Conservation (phyloP, 192 early-diverging fungal species). For the Backusella australiensis region DNA sequence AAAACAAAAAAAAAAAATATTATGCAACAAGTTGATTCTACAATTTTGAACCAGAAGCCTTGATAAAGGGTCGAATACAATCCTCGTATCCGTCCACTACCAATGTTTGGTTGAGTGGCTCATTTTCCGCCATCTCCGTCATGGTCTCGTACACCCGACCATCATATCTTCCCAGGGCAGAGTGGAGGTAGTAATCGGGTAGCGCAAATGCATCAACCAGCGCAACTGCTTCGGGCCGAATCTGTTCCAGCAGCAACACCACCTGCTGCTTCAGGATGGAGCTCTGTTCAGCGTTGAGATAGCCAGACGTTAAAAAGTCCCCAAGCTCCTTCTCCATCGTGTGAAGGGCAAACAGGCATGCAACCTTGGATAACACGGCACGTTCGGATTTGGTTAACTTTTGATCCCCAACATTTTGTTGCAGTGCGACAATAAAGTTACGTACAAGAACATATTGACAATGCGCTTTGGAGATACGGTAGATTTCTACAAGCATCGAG, state of each 20-base stretch:
- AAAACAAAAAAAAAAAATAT: background rate
- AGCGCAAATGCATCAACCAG: constrained; percentile 82
- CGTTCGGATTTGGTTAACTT: constrained; percentile 36
- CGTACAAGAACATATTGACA: constrained; percentile 72
- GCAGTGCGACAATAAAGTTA: constrained; percentile 67
- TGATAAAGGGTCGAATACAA: constrained; percentile 12
- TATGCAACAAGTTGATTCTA: background rate
- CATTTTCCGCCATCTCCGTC: constrained; percentile 68
- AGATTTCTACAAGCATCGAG: constrained; percentile 74
- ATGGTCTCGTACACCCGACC: constrained; percentile 82
- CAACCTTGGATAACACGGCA: constrained; percentile 40
- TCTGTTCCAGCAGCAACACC: constrained; percentile 53
- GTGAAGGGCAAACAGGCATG: constrained; percentile 57
- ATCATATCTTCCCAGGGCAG: constrained; percentile 72
- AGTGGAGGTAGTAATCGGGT: constrained; percentile 74
- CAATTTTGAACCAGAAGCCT: background rate
- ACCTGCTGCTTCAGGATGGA: constrained; percentile 47
- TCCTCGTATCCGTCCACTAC: constrained; percentile 56
- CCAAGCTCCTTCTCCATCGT: constrained; percentile 67
- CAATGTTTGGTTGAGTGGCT: constrained; percentile 70
- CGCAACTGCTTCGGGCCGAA: constrained; percentile 73
- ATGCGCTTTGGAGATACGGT: constrained; percentile 76
- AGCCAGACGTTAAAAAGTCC: constrained; percentile 55
- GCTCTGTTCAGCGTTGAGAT: constrained; percentile 49
- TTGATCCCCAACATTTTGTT: constrained; percentile 12